Percentiles rank a stretch among this genome's conserved stretches.
Conservation (phyloP, 2,329 filamentous ascomycete genomes). For the Passalora sequoiae region DNA sequence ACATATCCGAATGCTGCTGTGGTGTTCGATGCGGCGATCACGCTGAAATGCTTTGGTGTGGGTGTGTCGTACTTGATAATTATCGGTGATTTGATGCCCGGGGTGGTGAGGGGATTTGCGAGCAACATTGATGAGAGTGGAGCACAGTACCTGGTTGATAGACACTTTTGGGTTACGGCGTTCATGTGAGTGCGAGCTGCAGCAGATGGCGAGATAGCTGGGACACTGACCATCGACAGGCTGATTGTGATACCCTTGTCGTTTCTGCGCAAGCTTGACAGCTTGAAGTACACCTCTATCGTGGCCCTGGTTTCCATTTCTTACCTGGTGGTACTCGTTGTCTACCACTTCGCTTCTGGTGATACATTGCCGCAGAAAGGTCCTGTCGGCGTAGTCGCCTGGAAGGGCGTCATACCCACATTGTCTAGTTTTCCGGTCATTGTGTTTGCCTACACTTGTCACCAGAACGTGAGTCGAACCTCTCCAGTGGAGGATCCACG, state of each 20-base stretch:
- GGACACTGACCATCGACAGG: slow-evolving; percentile 43
- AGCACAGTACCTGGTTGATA: slow-evolving; percentile 72
- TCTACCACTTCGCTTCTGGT: slow-evolving; percentile 79
- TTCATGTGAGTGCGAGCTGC: slow-evolving; percentile 80
- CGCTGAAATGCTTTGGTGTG: slow-evolving; percentile 96
- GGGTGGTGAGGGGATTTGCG: slow-evolving; percentile 78
- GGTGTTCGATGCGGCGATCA: slow-evolving; percentile 91
- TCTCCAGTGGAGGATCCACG: no score
- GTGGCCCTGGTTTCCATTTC: slow-evolving; percentile 88
- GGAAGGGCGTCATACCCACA: slow-evolving; percentile 71
- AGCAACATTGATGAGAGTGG: slow-evolving; percentile 47
- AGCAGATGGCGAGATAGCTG: no score
- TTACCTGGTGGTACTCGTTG: slow-evolving; percentile 86
- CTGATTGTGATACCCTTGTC: slow-evolving; percentile 90
- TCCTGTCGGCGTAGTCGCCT: slow-evolving; percentile 68
- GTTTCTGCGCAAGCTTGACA: slow-evolving; percentile 85
- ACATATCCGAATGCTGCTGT: slow-evolving; percentile 96
- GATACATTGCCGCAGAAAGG: slow-evolving; percentile 72
- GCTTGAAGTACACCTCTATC: slow-evolving; percentile 93
- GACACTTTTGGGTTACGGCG: slow-evolving; percentile 95
- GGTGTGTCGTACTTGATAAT: slow-evolving; percentile 98
- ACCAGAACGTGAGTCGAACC: slow-evolving; percentile 71
- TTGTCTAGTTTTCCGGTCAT: slow-evolving; percentile 89
- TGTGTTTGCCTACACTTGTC: slow-evolving; percentile 98
- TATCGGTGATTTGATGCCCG: slow-evolving; percentile 96